A percentile compares a stretch with the other conserved stretches of the same genome.
Conservation (phyloP, 2,329 filamentous ascomycete genomes). For the Pseudogymnoascus sp. region DNA sequence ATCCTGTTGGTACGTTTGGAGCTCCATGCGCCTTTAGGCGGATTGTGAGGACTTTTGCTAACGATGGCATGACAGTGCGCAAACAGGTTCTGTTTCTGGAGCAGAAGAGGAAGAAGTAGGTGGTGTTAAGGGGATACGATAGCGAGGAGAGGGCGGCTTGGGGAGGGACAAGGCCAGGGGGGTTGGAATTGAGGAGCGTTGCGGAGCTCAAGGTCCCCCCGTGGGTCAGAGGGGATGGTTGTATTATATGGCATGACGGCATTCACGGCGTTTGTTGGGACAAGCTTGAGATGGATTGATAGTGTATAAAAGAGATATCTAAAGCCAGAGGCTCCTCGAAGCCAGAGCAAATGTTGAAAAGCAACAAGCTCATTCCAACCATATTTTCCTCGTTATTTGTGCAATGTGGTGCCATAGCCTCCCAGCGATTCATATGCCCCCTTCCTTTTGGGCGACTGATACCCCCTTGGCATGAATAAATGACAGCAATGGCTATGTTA, state of each 20-base stretch:
- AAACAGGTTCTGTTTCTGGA: constrained; percentile 92
- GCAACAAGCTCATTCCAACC: neutral
- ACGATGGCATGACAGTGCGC: constrained; percentile 52
- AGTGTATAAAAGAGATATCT: constrained; percentile 1
- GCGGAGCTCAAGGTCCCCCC: neutral
- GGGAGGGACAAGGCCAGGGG: neutral
- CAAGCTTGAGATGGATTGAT: constrained; percentile 4
- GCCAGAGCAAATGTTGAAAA: neutral
- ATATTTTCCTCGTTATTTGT: neutral
- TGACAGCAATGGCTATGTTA: neutral
- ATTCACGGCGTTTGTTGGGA: constrained; percentile 8
- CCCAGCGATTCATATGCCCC: neutral
- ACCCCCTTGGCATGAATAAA: neutral
- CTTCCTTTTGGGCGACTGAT: neutral
- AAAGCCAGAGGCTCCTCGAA: constrained; percentile 1
- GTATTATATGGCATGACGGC: constrained; percentile 7
- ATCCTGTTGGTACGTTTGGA: constrained; percentile 72
- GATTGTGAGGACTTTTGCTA: neutral
- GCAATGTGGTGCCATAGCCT: neutral
- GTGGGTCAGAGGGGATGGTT: neutral
- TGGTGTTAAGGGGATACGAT: constrained; percentile 31
- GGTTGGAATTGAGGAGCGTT: neutral
- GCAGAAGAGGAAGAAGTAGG: constrained; percentile 62
- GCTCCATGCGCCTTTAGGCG: neutral
- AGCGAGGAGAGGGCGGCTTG: neutral